Percentiles rank a stretch among this genome's conserved stretches.
Evolutionary conservation across 495 filamentous ascomycete species (phyloP).

Genomic region (Rusavskia elegans): DNA sequence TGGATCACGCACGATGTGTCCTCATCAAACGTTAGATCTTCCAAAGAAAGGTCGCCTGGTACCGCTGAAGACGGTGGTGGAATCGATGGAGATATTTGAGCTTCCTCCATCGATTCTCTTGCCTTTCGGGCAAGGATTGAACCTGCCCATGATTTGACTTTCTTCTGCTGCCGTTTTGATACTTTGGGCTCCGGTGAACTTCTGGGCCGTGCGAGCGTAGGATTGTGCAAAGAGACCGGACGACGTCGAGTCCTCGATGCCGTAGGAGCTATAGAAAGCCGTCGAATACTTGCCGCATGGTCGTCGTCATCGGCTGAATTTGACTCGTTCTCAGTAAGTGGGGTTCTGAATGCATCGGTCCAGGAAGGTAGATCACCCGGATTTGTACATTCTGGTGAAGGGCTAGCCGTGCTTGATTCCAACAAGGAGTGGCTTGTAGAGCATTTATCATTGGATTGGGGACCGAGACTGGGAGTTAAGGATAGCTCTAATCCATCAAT

Average conservation of each 20-base stretch:
- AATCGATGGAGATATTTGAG: conserved; percentile 18
- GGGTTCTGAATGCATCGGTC: background rate
- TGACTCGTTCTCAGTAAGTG: background rate
- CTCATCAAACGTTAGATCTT: conserved; percentile 37
- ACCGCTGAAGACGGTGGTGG: conserved; percentile 19
- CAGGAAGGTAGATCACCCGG: background rate
- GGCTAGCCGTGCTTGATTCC: background rate
- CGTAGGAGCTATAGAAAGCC: background rate
- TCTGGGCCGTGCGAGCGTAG: conserved; percentile 6
- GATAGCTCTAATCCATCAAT: background rate
- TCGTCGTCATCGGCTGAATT: background rate
- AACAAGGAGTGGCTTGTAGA: background rate
- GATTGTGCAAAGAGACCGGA: background rate
- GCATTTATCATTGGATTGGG: background rate
- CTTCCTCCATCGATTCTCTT: conserved; percentile 27
- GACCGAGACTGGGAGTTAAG: background rate
- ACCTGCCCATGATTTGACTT: conserved; percentile 68
- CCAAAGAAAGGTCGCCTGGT: conserved; percentile 17
- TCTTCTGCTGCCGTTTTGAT: conserved; percentile 51
- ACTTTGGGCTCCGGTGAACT: conserved; percentile 32
- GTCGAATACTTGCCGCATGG: background rate
- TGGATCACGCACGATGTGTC: conserved; percentile 35
- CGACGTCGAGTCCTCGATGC: background rate
- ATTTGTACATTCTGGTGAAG: no score
- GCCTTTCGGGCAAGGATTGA: conserved; percentile 58